Percentiles rank a stretch among this genome's conserved stretches.
phyloP scores from a whole-genome alignment of 2,329 filamentous ascomycete genomes.

The Claviceps sp. region DNA sequence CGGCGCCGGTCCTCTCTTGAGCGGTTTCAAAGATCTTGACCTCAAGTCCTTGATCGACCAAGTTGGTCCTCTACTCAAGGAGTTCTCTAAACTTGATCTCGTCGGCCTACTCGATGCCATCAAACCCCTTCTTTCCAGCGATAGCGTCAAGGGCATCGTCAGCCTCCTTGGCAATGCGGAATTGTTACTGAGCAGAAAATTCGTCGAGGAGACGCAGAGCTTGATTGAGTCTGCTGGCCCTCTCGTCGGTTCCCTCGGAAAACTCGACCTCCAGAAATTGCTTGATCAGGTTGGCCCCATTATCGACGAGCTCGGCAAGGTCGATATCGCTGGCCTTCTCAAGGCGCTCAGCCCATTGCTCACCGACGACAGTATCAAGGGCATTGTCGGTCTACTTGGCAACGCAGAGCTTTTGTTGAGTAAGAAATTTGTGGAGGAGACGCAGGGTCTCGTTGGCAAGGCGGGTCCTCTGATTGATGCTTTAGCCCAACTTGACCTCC shows the following conservation, averaged over 20 bases:
- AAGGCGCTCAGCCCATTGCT: slow-evolving; percentile 16
- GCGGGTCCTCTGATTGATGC: slow-evolving; percentile 17
- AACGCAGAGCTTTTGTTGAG: slow-evolving; percentile 19
- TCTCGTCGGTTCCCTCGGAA: slow-evolving; percentile 18
- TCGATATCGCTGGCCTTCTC: slow-evolving; percentile 18
- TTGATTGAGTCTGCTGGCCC: slow-evolving; percentile 18
- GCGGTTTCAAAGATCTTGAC: slow-evolving; percentile 19
- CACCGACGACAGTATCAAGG: slow-evolving; percentile 18
- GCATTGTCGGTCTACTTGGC: slow-evolving; percentile 19
- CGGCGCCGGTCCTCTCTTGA: slow-evolving; percentile 18
- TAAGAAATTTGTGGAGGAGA: slow-evolving; percentile 18
- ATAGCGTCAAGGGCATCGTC: slow-evolving; percentile 19
- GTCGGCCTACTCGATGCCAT: slow-evolving; percentile 15
- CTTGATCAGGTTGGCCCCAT: slow-evolving; percentile 21
- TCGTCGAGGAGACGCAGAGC: slow-evolving; percentile 18
- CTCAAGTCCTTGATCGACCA: slow-evolving; percentile 9
- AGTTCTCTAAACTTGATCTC: slow-evolving; percentile 12
- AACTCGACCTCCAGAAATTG: slow-evolving; percentile 19
- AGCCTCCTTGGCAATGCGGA: slow-evolving; percentile 21
- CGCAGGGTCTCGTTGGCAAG: slow-evolving; percentile 19
- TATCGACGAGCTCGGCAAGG: slow-evolving; percentile 14
- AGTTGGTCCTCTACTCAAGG: slow-evolving; percentile 17
- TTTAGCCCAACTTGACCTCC: slow-evolving; percentile 5
- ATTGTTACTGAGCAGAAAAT: slow-evolving; percentile 16
- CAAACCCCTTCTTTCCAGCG: slow-evolving; percentile 17